Evolutionary conservation across 352 stramenopile species (phyloP).

Genomic region (Phytophthora constricta): DNA sequence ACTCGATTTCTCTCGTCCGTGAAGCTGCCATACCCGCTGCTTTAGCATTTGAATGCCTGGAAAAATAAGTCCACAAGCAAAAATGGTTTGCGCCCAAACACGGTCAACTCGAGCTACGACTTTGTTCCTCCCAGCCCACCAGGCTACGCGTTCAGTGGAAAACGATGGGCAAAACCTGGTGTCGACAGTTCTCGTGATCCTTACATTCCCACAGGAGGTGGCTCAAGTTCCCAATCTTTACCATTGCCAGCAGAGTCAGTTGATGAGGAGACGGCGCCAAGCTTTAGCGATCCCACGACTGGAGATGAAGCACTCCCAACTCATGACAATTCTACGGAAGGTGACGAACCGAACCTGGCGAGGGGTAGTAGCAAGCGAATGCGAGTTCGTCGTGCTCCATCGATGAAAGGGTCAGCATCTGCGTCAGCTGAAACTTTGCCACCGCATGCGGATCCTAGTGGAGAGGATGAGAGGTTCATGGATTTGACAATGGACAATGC

Average conservation of each 20-base stretch:
- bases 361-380: neutral
- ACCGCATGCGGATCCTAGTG: neutral
- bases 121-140: constrained; percentile 27
- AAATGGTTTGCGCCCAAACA: neutral
- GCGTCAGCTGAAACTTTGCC: neutral
- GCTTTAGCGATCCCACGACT: constrained; percentile 10
- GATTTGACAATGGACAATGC: constrained; percentile 40
- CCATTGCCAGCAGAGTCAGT: neutral
- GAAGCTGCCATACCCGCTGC: constrained; percentile 52
- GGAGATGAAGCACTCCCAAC: constrained; percentile 26
- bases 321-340: constrained; percentile 2
- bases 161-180: constrained; percentile 13
- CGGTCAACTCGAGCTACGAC: constrained; percentile 16
- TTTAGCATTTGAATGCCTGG: constrained; percentile 48
- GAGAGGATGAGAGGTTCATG: constrained; percentile 39
- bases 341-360: neutral
- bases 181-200: neutral
- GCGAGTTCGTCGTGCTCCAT: neutral
- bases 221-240: neutral
- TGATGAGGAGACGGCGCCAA: constrained; percentile 9
- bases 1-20: constrained; percentile 60
- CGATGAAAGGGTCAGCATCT: neutral
- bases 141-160: constrained; percentile 16
- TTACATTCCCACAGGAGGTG: neutral
- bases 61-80: constrained; percentile 34